Percentiles rank a stretch among this genome's conserved stretches.
phyloP scores from a whole-genome alignment of 352 stramenopile species.

The Pythium pyrilobum region DNA sequence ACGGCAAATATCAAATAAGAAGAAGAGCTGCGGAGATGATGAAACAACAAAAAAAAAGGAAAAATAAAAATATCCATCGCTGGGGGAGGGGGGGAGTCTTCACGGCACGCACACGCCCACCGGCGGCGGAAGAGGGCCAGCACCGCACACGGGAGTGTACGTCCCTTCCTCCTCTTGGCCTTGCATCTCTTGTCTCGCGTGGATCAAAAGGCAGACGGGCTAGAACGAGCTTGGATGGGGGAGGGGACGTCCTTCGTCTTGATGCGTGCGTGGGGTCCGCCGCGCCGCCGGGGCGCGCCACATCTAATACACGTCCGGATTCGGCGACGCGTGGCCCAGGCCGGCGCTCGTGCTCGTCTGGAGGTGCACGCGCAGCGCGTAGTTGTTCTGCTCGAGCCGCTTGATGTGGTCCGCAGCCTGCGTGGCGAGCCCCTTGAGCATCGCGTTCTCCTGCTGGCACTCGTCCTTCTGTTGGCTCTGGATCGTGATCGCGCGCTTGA shows the following conservation, averaged over 20 bases:
- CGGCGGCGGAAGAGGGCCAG: neutral
- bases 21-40: no score
- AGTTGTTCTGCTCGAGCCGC: slow-evolving; percentile 83
- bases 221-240: no score
- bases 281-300: no score
- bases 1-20: no score
- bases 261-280: neutral
- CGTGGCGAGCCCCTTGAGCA: slow-evolving; percentile 65
- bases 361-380: slow-evolving; percentile 78
- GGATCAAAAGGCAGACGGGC: no score
- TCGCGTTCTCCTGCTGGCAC: slow-evolving; percentile 59
- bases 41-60: no score
- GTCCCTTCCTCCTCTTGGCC: neutral
- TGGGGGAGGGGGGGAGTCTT: no score
- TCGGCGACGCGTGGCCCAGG: slow-evolving; percentile 22
- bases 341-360: slow-evolving; percentile 65
- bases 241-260: neutral
- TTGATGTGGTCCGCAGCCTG: slow-evolving; percentile 86
- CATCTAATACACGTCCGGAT: slow-evolving; percentile 68
- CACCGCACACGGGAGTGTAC: neutral
- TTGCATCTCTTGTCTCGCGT: neutral
- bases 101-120: neutral
- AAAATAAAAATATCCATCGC: no score
- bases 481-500: slow-evolving; percentile 82
- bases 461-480: slow-evolving; percentile 88